Evolutionary conservation across 306 rosid genomes (phyloP).

Genomic region (Prunus kanzakura): DNA sequence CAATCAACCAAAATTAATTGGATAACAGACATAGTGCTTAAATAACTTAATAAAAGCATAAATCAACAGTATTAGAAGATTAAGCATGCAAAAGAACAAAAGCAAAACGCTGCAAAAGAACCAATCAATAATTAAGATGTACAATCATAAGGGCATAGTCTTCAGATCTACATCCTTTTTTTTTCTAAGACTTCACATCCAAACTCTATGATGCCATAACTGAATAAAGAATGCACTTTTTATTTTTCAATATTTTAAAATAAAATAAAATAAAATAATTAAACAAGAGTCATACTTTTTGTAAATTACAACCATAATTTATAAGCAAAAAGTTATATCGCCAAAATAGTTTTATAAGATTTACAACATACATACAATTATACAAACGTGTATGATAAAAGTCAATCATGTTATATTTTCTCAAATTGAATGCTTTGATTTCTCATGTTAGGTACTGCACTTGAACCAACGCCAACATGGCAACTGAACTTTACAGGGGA

Average conservation of each 20-base stretch:
- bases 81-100: conserved; percentile 9
- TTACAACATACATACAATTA: not conserved
- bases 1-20: not conserved
- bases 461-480: not conserved
- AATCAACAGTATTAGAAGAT: not conserved
- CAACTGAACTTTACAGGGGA: not conserved
- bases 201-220: not conserved
- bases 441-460: not conserved
- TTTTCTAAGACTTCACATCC: not conserved
- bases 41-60: not conserved
- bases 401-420: not conserved
- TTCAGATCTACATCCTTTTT: not conserved
- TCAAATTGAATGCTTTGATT: not conserved
- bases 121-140: not conserved
- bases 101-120: conserved; percentile 3
- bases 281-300: too few species aligned
- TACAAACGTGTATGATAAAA: not conserved
- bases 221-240: not conserved
- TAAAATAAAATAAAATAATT: too few species aligned
- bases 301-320: too few species aligned
- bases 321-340: not conserved
- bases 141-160: not conserved
- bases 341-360: too few species aligned
- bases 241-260: too few species aligned
- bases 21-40: not conserved